These are phyloP conservation scores for Xylariomycetidae sp. DNA, from an alignment of 2,329 filamentous ascomycete genomes.

Conservation along the genomic window DNA sequence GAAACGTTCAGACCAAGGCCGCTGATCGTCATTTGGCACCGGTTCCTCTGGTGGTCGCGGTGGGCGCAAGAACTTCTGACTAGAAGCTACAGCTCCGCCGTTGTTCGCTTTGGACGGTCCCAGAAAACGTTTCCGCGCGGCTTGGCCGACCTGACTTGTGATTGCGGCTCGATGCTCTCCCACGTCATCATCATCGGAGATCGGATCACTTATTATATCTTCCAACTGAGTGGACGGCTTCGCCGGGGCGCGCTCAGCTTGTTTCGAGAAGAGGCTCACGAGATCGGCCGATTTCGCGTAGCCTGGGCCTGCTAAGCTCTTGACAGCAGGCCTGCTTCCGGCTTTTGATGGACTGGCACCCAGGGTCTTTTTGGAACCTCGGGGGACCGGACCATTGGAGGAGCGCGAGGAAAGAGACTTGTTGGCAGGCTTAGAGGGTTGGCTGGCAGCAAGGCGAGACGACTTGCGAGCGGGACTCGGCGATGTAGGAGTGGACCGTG, in stretches of 20 bases:
- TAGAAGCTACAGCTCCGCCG: slow-evolving; percentile 24
- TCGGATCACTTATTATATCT: slow-evolving; percentile 49
- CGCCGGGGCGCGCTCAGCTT: slow-evolving; percentile 44
- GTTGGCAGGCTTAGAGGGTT: slow-evolving; percentile 16
- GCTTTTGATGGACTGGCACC: slow-evolving; percentile 43
- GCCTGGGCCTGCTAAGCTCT: slow-evolving; percentile 39
- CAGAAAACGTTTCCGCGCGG: slow-evolving; percentile 48
- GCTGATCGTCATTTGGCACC: slow-evolving; percentile 45
- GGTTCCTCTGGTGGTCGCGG: slow-evolving; percentile 23
- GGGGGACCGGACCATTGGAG: slow-evolving; percentile 16
- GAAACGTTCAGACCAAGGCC: slow-evolving; percentile 86
- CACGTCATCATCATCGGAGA: slow-evolving; percentile 56
- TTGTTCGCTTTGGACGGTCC: slow-evolving; percentile 26
- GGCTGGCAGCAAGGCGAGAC: slow-evolving; percentile 11
- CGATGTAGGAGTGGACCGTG: slow-evolving; percentile 11
- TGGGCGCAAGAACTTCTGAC: slow-evolving; percentile 48
- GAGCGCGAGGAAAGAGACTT: slow-evolving; percentile 21
- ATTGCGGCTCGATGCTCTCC: slow-evolving; percentile 42
- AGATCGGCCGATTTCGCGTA: slow-evolving; percentile 52
- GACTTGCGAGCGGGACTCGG: slow-evolving; percentile 23
- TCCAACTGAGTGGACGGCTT: slow-evolving; percentile 32
- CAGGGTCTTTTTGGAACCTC: slow-evolving; percentile 28
- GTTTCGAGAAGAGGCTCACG: slow-evolving; percentile 54
- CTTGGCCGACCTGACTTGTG: slow-evolving; percentile 50
- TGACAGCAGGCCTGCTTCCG: slow-evolving; percentile 25